Evolutionary conservation across 108 stramenopile genomes (phyloP).

Genomic region (Seminavis robusta): DNA sequence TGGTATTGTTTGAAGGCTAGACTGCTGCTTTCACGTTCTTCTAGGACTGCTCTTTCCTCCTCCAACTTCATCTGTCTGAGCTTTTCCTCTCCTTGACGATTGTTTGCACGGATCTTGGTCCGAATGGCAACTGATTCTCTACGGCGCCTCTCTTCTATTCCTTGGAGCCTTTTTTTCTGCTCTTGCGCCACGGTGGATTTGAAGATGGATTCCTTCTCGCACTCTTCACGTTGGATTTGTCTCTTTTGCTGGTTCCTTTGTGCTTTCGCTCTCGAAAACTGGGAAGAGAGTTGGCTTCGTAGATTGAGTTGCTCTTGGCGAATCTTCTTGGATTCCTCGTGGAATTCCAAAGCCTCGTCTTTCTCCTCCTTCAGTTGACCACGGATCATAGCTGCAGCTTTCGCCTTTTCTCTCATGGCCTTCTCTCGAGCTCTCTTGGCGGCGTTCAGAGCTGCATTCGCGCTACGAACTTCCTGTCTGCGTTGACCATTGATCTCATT

Average conservation of each 20-base stretch:
- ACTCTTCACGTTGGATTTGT: constrained; percentile 31
- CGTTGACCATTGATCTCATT: too few relatives aligned
- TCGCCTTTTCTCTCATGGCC: background rate
- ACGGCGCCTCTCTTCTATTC: constrained; percentile 57
- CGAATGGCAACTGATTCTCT: constrained; percentile 59
- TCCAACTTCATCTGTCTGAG: constrained; percentile 34
- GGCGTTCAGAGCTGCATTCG: constrained; percentile 32
- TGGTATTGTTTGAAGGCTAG: constrained; percentile 34
- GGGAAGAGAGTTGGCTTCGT: constrained; percentile 56
- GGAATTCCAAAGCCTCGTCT: constrained; percentile 44
- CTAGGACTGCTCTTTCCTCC: constrained; percentile 62
- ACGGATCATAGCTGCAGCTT: constrained; percentile 27
- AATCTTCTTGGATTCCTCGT: constrained; percentile 51
- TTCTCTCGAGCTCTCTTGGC: constrained; percentile 29
- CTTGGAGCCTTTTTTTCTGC: constrained; percentile 71
- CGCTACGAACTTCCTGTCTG: too few relatives aligned
- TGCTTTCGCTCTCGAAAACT: constrained; percentile 51
- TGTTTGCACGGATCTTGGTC: constrained; percentile 56
- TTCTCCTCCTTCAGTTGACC: constrained; percentile 60
- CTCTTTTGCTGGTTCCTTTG: constrained; percentile 30
- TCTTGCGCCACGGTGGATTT: constrained; percentile 74
- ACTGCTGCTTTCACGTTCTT: constrained; percentile 60
- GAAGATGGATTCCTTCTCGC: constrained; percentile 68
- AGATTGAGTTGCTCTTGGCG: constrained; percentile 54
- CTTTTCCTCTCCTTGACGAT: constrained; percentile 57